Base-by-base conservation (phyloP, 352 stramenopile species). In the Globisporangium echinulatum region DNA sequence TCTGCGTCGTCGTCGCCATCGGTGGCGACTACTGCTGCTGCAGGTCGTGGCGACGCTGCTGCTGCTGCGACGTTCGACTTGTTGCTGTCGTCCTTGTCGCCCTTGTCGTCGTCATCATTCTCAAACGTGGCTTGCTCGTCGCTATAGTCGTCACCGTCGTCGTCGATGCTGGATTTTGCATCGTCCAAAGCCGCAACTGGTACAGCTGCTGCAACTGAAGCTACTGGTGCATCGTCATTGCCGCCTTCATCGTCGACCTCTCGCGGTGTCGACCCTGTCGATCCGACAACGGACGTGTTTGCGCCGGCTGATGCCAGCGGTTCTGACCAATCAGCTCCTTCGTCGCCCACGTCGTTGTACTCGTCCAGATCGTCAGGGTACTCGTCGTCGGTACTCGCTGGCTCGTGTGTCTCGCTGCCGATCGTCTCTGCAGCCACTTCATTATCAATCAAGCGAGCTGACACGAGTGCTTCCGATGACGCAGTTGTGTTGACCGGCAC, bases 341-440 rank as follows among this genome's bases (percentile, higher is more conserved):
- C 58, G 56, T 55, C 53, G 15, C 71, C 69, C 64, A 78, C 81
- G 7, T 85, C 77, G 33, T 85, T 78, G 63, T 80, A 86, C 6
- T 48, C 72, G 19, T 51, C 72, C 11, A 67, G 61, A 9, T 82
- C 64, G 33, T 82, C 66, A 13, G 75, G 67, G 39, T 75, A 73
- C 7, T 75, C 64, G n/a, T 51, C 64, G 15, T 72, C 67, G 14
- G 1, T 52, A 52, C 25, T 33, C 19, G 15, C 42, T 48, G 43
- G 43, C 11, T 11, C 43, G 14, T 48, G 43, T 7, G 43, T 11
- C 43, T 11, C 11, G 5, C 11, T 14, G 43, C 11, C 10, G 9
- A n/a, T 17, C 7, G 43, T 33, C 25, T 33, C 43, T 6, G 43
- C 11, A 48, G 11, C 5, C 9, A 7, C 11, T 48, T 5, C 25